A percentile compares a stretch with the other conserved stretches of the same genome.
phyloP scores from a whole-genome alignment of 1,284 basidiomycete species.

The Nidula niveotomentosa region DNA sequence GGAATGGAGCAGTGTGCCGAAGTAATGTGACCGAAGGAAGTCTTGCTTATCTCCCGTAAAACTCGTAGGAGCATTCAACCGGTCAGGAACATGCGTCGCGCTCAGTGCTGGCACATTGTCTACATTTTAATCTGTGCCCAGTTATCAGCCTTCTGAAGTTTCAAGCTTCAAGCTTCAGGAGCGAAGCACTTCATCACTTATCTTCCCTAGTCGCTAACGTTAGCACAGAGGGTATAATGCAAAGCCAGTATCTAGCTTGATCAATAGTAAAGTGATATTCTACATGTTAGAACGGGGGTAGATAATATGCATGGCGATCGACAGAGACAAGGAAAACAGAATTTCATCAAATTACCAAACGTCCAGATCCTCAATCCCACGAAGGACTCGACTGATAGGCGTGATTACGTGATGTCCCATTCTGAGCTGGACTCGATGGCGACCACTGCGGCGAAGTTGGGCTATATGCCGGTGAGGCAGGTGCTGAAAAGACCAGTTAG shows the following conservation, averaged over 20 bases:
- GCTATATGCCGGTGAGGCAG: constrained; percentile 82
- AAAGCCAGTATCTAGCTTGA: not conserved
- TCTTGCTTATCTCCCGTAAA: too few species aligned
- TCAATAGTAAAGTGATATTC: constrained; percentile 12
- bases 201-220: too few species aligned
- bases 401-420: constrained; percentile 21
- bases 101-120: too few species aligned
- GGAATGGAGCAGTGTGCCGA: too few species aligned
- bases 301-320: constrained; percentile 20
- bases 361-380: constrained; percentile 21
- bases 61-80: too few species aligned
- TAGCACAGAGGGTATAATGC: too few species aligned
- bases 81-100: too few species aligned
- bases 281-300: constrained; percentile 15
- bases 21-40: too few species aligned
- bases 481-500: constrained; percentile 43
- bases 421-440: constrained; percentile 74
- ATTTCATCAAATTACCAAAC: not conserved
- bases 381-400: constrained; percentile 28
- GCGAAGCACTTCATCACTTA: too few species aligned
- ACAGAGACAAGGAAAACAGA: constrained; percentile 12
- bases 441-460: constrained; percentile 82
- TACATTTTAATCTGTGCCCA: too few species aligned
- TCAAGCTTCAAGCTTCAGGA: too few species aligned
- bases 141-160: too few species aligned